A percentile compares a stretch with the other conserved stretches of the same genome.
phyloP scores from a whole-genome alignment of 2,329 filamentous ascomycete species.

The Plenodomus biglobosus region DNA sequence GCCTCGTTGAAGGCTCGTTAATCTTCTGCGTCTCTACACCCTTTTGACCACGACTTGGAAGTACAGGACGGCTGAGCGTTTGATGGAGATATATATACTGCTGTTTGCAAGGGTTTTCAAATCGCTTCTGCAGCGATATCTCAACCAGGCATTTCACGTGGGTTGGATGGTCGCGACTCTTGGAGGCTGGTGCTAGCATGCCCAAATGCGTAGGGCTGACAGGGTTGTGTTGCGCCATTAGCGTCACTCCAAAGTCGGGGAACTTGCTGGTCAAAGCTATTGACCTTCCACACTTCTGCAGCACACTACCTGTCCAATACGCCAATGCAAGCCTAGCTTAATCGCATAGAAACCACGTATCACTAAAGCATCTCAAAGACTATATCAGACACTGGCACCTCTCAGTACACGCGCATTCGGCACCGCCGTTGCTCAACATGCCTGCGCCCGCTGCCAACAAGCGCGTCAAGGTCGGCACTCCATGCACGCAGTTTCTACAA shows the following conservation, averaged over 20 bases:
- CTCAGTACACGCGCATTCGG: slow-evolving; percentile 1
- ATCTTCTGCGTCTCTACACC: too few species aligned
- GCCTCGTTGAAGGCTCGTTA: too few species aligned
- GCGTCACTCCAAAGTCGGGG: neutral
- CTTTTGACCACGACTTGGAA: too few species aligned
- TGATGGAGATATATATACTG: too few species aligned
- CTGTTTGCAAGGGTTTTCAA: too few species aligned
- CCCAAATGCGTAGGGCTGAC: slow-evolving; percentile 8
- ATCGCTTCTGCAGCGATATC: too few species aligned
- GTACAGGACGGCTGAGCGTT: too few species aligned
- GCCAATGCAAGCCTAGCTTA: neutral
- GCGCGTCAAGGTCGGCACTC: slow-evolving; percentile 48
- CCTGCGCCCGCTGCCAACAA: slow-evolving; percentile 58
- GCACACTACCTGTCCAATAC: slow-evolving; percentile 1
- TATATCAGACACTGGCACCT: neutral
- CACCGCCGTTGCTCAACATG: slow-evolving; percentile 43
- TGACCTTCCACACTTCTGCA: neutral
- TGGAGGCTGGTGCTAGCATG: neutral
- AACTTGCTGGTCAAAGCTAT: neutral
- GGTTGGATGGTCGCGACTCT: too few species aligned
- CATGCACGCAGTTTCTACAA: neutral
- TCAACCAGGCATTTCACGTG: too few species aligned
- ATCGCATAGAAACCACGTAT: neutral
- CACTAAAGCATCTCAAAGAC: neutral
- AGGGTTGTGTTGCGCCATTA: slow-evolving; percentile 10